Base-by-base conservation (phyloP, 1,284 basidiomycete genomes). In the Cutaneotrichosporon curvatum region DNA sequence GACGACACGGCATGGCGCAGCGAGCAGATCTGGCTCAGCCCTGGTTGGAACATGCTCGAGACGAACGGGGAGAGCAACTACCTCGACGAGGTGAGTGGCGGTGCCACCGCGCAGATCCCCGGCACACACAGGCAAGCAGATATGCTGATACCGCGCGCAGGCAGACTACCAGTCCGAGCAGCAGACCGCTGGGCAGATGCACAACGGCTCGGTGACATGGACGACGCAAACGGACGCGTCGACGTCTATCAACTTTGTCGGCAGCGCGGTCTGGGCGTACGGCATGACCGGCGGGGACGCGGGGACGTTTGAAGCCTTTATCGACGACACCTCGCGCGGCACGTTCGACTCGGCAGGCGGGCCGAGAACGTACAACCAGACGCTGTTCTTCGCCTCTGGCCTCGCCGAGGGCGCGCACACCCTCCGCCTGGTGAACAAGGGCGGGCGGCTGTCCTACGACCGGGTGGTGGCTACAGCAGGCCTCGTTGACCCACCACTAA, bases 41-140 rank as follows among this genome's bases (percentile, higher is more conserved):
- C 54, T 1, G 63, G 56, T 5, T 68, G 66, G 66, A 67, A 63
- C 46, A 67, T 67, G 62, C 33, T 68, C 21, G 63, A 65, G 45
- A 16, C 45, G 15, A 50, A 34, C 19, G 25, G 28, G 25, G 12
- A 7, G 23, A 58, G 56, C 21, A 67, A 67, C 50, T 64, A 50
- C 40, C 56, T 65, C 43, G 60, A 65, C 33, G 33, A 43, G 18
- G 88, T 62, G 34, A 45, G 58, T 28, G 25, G 25, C 25, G 25
- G 7, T 28, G 25, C 25, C 25, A 28, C n/a, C n/a, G n/a, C n/a
- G n/a, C n/a, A n/a, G n/a, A n/a, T n/a, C n/a, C n/a, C n/a, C n/a
- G n/a, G n/a, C n/a, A n/a, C n/a, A n/a, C n/a, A n/a, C n/a, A n/a
- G n/a, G n/a, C 25, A 28, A 7, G 25, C 7, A 28, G 8, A 28